Evolutionary conservation across 1,284 basidiomycete species (phyloP).

Genomic region (Singerocomus rubriflavus): DNA sequence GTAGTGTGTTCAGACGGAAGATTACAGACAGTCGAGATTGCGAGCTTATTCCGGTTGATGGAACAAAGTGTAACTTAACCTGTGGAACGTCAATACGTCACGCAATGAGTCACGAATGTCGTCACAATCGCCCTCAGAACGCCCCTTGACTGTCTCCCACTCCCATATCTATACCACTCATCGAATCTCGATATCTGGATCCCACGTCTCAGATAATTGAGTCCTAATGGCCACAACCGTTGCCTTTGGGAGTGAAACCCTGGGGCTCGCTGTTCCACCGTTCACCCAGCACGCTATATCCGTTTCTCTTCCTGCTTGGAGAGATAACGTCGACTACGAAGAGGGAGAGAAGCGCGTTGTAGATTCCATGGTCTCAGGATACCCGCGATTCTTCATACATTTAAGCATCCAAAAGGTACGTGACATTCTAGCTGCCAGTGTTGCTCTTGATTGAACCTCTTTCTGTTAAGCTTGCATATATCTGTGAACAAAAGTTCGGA

Average conservation of each 20-base stretch:
- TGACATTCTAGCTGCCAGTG: slow-evolving; percentile 2
- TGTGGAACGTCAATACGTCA: too few relatives aligned
- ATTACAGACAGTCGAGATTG: neutral
- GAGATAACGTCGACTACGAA: slow-evolving; percentile 92
- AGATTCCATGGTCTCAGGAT: slow-evolving; percentile 88
- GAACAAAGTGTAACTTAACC: too few relatives aligned
- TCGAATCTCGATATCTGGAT: neutral
- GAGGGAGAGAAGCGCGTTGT: slow-evolving; percentile 85
- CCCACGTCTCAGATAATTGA: neutral
- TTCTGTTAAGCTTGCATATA: slow-evolving; percentile 60
- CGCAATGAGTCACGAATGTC: neutral
- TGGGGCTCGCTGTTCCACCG: slow-evolving; percentile 62
- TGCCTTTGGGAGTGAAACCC: slow-evolving; percentile 22
- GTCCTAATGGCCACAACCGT: slow-evolving; percentile 16
- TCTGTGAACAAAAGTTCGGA: slow-evolving; percentile 80
- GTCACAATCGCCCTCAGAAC: neutral
- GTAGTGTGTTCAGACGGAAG: neutral
- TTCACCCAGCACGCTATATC: slow-evolving; percentile 89
- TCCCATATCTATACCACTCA: neutral
- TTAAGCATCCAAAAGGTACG: slow-evolving; percentile 82
- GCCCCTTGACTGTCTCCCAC: neutral
- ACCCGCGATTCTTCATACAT: slow-evolving; percentile 97
- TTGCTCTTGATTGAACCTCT: slow-evolving; percentile 2
- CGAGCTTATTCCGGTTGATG: too few relatives aligned
- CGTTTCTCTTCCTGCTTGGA: slow-evolving; percentile 95